Evolutionary conservation across 495 filamentous ascomycete species (phyloP).

Genomic region (Neurospora sp.): DNA sequence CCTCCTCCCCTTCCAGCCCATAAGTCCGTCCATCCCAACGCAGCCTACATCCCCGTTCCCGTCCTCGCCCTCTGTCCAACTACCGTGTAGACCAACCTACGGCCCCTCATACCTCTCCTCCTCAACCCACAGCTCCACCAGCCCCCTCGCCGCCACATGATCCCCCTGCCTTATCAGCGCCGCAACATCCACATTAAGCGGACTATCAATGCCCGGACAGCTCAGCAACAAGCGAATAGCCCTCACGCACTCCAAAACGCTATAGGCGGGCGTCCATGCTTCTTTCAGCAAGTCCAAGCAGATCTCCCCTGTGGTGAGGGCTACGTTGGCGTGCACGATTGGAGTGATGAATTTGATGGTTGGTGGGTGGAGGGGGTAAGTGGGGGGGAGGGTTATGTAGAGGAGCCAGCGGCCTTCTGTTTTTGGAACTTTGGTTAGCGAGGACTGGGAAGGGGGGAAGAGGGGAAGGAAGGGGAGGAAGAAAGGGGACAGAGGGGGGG

Average conservation of each 20-base stretch:
- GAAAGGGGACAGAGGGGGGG: background rate
- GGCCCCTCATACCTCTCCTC: conserved; percentile 37
- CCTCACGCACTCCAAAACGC: conserved; percentile 64
- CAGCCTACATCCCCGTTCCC: background rate
- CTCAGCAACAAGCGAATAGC: conserved; percentile 68
- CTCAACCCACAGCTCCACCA: conserved; percentile 73
- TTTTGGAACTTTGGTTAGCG: background rate
- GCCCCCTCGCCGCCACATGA: conserved; percentile 58
- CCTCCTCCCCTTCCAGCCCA: too few species aligned
- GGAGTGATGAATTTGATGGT: conserved; percentile 66
- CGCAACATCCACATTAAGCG: conserved; percentile 84
- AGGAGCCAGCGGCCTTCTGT: conserved; percentile 79
- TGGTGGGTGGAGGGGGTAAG: conserved; percentile 72
- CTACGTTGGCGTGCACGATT: conserved; percentile 80
- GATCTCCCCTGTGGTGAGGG: conserved; percentile 77
- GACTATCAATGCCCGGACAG: conserved; percentile 69
- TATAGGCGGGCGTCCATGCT: conserved; percentile 78
- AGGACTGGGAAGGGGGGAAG: background rate
- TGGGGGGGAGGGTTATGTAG: conserved; percentile 60
- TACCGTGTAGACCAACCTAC: too few species aligned
- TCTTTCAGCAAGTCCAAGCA: conserved; percentile 80
- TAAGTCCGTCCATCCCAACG: background rate
- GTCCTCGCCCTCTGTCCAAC: background rate
- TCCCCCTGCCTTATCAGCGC: conserved; percentile 68
- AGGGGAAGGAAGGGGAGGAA: background rate